Base-by-base conservation (phyloP, 306 rosid species). In the Vachellia pachyceras region DNA sequence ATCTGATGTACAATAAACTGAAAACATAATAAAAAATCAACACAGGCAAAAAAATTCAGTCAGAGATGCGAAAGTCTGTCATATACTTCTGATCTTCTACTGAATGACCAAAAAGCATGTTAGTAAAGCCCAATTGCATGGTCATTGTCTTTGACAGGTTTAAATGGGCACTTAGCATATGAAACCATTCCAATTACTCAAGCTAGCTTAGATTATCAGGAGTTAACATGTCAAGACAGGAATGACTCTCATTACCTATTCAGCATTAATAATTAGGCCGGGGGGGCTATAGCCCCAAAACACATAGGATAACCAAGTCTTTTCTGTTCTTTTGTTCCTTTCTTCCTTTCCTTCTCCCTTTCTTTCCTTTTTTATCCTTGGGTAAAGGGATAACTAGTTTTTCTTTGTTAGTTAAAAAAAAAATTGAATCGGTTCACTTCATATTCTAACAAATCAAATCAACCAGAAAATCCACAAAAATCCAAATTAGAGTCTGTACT, bases 361-460 rank as follows among this genome's bases (percentile, higher is more conserved):
- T n/a, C 23, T 1, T n/a, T 17, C 58, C 5, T 17, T 18, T 18
- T 18, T 18, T 2, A 18, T 18, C 3, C 18, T 17, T 52, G 57
- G 60, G 61, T n/a, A 8, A 7, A 54, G 23, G 50, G 17, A n/a
- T 8, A 10, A 39, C 25, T 40, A n/a, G n/a, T 66, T 6, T 40
- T 17, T 4, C 10, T 44, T 42, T 73, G 29, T 69, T 3, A 42
- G 33, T 29, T 29, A 68, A 33, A 65, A 66, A 45, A 39, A 55
- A 81, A 81, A 33, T 17, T 79, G 55, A 45, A 69, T 40, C 33
- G 20, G 10, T 44, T 45, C 64, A 23, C 25, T 54, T 67, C 44
- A 23, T 37, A 60, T 76, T 77, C 79, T 29, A 60, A 75, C 73
- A 42, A 20, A n/a, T n/a, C n/a, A n/a, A n/a, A n/a, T n/a, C n/a